Percentiles rank a stretch among this genome's conserved stretches.
phyloP scores from a whole-genome alignment of 257 asterid genomes.

The Phtheirospermum japonicum region DNA sequence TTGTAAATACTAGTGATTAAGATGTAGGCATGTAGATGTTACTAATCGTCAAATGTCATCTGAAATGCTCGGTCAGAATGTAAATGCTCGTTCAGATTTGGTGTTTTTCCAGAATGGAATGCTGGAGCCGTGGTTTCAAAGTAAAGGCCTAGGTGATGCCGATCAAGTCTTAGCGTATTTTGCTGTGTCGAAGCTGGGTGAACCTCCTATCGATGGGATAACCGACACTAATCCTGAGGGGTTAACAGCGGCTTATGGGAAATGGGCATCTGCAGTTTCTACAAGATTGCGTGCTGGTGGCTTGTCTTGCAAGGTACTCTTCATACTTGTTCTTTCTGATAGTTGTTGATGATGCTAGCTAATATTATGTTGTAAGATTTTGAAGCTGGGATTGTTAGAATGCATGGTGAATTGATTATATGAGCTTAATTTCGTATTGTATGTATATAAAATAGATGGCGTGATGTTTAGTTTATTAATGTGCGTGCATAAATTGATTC shows the following conservation, averaged over 20 bases:
- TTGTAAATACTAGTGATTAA: neutral
- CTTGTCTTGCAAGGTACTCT: slow-evolving; percentile 86
- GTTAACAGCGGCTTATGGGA: slow-evolving; percentile 87
- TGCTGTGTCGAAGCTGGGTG: slow-evolving; percentile 93
- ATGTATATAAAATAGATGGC: no score
- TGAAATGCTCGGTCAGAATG: no score
- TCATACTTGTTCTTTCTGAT: slow-evolving; percentile 12
- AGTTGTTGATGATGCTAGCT: neutral
- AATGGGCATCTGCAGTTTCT: slow-evolving; percentile 92
- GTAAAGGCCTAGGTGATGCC: slow-evolving; percentile 78
- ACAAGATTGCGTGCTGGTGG: slow-evolving; percentile 76
- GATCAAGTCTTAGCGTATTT: slow-evolving; percentile 95
- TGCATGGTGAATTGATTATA: slow-evolving; percentile 8
- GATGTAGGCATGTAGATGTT: no score
- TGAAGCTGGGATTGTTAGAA: no score
- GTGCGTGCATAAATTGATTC: neutral
- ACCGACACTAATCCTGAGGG: slow-evolving; percentile 97
- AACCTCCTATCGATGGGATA: slow-evolving; percentile 85
- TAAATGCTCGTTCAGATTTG: slow-evolving; percentile 78
- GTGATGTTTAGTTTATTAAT: neutral
- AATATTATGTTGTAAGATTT: neutral
- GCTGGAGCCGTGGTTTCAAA: slow-evolving; percentile 97
- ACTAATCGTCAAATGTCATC: slow-evolving; percentile 1
- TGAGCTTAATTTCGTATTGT: neutral
- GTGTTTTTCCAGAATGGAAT: slow-evolving; percentile 99